Evolutionary conservation across 192 early-diverging fungal species (phyloP).

Genomic region (Coemansia asiatica): DNA sequence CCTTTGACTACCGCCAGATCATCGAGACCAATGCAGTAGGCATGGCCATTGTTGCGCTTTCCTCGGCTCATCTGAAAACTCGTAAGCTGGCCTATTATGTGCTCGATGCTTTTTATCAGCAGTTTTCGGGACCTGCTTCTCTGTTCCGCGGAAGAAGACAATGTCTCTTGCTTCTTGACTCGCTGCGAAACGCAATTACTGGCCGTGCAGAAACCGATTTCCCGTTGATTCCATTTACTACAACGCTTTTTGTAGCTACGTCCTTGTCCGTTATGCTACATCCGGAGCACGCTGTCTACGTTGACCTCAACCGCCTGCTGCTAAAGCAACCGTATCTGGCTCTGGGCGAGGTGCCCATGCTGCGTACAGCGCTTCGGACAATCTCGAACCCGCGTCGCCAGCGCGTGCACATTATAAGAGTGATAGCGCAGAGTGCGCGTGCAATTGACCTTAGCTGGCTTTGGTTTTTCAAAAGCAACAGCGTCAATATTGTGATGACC

Average conservation of each 20-base stretch:
- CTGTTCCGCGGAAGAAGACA: conserved; percentile 25
- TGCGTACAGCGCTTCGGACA: conserved; percentile 19
- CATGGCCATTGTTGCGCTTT: conserved; percentile 36
- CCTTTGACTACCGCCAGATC: conserved; percentile 21
- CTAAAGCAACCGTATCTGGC: conserved; percentile 31
- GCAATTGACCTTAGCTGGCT: conserved; percentile 23
- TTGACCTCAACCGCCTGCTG: conserved; percentile 27
- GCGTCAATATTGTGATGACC: conserved; percentile 27
- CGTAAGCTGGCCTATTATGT: conserved; percentile 50
- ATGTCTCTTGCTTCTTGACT: conserved; percentile 34
- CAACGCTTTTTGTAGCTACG: conserved; percentile 38
- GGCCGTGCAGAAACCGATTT: conserved; percentile 10
- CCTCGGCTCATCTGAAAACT: conserved; percentile 24
- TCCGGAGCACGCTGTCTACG: conserved; percentile 46
- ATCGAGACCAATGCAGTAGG: conserved; percentile 39
- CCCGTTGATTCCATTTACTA: conserved; percentile 38
- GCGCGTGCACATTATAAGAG: conserved; percentile 30
- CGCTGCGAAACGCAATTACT: conserved; percentile 45
- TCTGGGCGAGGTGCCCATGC: conserved; percentile 31
- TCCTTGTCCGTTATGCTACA: conserved; percentile 35
- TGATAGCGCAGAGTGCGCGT: conserved; percentile 39
- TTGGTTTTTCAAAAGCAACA: conserved; percentile 18
- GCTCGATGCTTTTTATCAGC: conserved; percentile 27
- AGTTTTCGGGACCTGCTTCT: conserved; percentile 1
- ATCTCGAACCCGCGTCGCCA: conserved; percentile 6